Base-by-base conservation (phyloP, 2,329 filamentous ascomycete species). In the Aspergillus amoenus region DNA sequence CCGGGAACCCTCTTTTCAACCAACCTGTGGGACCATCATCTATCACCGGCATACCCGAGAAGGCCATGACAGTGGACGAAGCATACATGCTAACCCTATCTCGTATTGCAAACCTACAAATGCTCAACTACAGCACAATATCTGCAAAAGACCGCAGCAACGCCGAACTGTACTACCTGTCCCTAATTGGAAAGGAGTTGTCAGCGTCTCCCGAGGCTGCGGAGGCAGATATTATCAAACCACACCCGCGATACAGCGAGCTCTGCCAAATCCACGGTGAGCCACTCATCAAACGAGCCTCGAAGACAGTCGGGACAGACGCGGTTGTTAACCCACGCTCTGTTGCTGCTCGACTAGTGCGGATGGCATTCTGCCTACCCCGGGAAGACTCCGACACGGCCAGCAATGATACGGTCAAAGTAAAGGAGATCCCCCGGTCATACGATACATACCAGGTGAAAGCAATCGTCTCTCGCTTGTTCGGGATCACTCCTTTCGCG, bases 151-250 rank as follows among this genome's bases (percentile, higher is more conserved):
- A 97, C 71, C 86, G 93, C 17, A 81, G 85, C 53, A 94, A 97
- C 68, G 92, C 92, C 4, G 94, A 97, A 66, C 88, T 93, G 68
- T 99, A 96, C 72, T 99, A 99, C 72, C 84, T 97, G 11, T 90
- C 88, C 0, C 84, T 89, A 53, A 94, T 97, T 57, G 89, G 84
- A 11, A 87, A 86, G 61, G 90, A 94, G 69, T 79, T 97, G n/a
- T 75, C 73, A 22, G 72, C 69, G 6, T 70, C 60, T 3, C 66
- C 73, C 0, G 59, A 65, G 47, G 61, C 60, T 7, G 82, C 87
- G 62, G 74, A 79, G 27, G 63, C 73, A 1, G 75, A 77, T 1
- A 81, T 96, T 0, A 70, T 89, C 3, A 74, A 71, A 0, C 74
- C 78, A 3, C 92, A 97, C 72, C 87, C 86, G 7, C 82, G 91